phyloP scores from a whole-genome alignment of 2,329 filamentous ascomycete genomes.

The Septoria linicola region DNA sequence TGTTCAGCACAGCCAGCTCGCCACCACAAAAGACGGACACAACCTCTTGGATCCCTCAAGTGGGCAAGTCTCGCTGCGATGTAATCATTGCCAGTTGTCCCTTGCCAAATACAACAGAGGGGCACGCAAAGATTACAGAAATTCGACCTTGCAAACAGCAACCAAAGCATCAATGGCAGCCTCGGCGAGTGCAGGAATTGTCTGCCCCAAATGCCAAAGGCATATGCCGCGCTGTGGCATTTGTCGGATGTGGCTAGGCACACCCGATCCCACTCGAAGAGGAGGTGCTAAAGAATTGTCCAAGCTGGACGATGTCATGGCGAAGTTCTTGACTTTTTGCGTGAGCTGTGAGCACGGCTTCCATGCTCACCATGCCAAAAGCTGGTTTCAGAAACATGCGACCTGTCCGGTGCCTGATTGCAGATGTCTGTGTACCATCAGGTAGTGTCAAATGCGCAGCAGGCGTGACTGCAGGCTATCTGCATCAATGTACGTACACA shows the following conservation, averaged over 20 bases:
- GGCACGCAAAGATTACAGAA: slow-evolving; percentile 7
- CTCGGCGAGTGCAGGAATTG: slow-evolving; percentile 44
- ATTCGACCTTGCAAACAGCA: slow-evolving; percentile 27
- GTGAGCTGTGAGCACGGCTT: slow-evolving; percentile 63
- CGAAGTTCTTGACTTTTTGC: slow-evolving; percentile 59
- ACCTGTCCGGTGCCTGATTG: slow-evolving; percentile 58
- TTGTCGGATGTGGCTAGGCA: slow-evolving; percentile 62
- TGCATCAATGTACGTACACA: no score
- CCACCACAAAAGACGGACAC: slow-evolving; percentile 60
- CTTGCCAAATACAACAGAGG: slow-evolving; percentile 50
- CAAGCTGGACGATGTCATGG: slow-evolving; percentile 48
- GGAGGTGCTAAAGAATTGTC: slow-evolving; percentile 33
- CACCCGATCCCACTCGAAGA: slow-evolving; percentile 51
- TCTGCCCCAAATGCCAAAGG: slow-evolving; percentile 61
- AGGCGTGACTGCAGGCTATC: no score
- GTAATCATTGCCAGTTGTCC: slow-evolving; percentile 67
- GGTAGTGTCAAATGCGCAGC: background rate
- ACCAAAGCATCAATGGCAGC: slow-evolving; percentile 28
- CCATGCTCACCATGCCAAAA: slow-evolving; percentile 61
- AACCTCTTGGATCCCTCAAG: slow-evolving; percentile 65
- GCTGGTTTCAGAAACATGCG: slow-evolving; percentile 59
- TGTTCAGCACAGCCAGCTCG: slow-evolving; percentile 70
- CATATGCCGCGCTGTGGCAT: slow-evolving; percentile 64
- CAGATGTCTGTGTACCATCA: slow-evolving; percentile 49
- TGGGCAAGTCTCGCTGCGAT: slow-evolving; percentile 71